Conservation (phyloP, 2,329 filamentous ascomycete genomes). For the Aotearoamyces nothofagi region DNA sequence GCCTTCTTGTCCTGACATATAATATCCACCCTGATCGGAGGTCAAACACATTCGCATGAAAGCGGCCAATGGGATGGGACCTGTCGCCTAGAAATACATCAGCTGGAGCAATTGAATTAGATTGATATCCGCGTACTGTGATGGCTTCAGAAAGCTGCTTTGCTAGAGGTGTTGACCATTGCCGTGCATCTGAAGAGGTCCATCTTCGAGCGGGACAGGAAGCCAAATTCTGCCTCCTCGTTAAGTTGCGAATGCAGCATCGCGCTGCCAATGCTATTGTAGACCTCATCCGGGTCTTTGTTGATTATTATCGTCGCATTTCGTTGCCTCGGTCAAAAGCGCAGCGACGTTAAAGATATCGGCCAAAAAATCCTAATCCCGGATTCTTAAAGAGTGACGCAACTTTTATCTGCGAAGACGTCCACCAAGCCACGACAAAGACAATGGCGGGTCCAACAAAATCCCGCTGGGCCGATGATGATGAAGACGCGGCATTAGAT, state of each 20-base stretch:
- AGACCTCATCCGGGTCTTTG: slow-evolving; percentile 14
- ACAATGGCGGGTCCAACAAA: slow-evolving; percentile 16
- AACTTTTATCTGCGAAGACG: too few species aligned
- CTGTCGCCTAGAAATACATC: slow-evolving; percentile 51
- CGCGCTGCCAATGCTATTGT: slow-evolving; percentile 11
- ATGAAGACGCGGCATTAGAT: slow-evolving; percentile 63
- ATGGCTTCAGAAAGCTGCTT: slow-evolving; percentile 80
- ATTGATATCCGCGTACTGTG: slow-evolving; percentile 49
- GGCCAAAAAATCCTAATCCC: slow-evolving; percentile 1
- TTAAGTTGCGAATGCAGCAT: slow-evolving; percentile 10
- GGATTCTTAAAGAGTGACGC: too few species aligned
- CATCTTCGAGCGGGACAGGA: slow-evolving; percentile 11
- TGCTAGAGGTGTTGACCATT: slow-evolving; percentile 88
- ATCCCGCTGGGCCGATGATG: slow-evolving; percentile 80
- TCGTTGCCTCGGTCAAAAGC: too few species aligned
- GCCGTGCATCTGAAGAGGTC: slow-evolving; percentile 15
- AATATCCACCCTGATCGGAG: slow-evolving; percentile 81
- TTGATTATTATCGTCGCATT: slow-evolving; percentile 7
- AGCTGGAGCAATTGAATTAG: too few species aligned
- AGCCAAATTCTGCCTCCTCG: slow-evolving; percentile 8
- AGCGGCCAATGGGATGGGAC: slow-evolving; percentile 78
- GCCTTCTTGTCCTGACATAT: slow-evolving; percentile 56
- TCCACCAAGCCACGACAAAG: too few species aligned
- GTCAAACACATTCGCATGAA: slow-evolving; percentile 99
- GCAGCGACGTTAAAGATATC: too few species aligned